These are phyloP conservation scores for Davidsoniella australis DNA, from an alignment of 2,329 filamentous ascomycete genomes.

Conservation along the genomic window DNA sequence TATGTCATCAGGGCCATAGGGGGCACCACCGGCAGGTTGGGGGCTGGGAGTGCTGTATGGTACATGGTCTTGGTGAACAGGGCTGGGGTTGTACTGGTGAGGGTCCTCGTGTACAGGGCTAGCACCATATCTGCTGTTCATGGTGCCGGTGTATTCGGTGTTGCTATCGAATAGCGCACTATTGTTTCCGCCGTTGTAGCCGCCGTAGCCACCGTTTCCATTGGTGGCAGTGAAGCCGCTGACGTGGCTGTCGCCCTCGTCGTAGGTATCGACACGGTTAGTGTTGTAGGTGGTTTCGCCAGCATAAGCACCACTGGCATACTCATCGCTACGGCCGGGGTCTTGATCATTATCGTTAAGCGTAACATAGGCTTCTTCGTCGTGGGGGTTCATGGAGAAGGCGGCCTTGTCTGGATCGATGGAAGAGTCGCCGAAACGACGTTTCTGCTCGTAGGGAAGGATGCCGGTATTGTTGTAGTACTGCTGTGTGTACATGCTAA, in stretches of 20 bases:
- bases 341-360: conserved; percentile 37
- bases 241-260: conserved; percentile 22
- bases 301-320: conserved; percentile 20
- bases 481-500: conserved; percentile 42
- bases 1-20: conserved; percentile 12
- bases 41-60: conserved; percentile 1
- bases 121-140: conserved; percentile 10
- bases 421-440: conserved; percentile 22
- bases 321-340: conserved; percentile 20
- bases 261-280: conserved; percentile 16
- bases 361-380: conserved; percentile 47
- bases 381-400: conserved; percentile 50
- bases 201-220: conserved; percentile 9
- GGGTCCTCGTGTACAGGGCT: conserved; percentile 9
- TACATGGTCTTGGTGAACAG: conserved; percentile 1
- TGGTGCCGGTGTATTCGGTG: conserved; percentile 26
- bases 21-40: not conserved
- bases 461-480: conserved; percentile 45
- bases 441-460: conserved; percentile 39
- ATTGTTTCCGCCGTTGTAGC: not conserved
- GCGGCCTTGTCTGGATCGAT: conserved; percentile 54
- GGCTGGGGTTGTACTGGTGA: not conserved
- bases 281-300: conserved; percentile 23
- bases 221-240: conserved; percentile 21
- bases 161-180: conserved; percentile 29